phyloP scores from a whole-genome alignment of 768 basidiomycete species.

The Daedaleopsis nitida region DNA sequence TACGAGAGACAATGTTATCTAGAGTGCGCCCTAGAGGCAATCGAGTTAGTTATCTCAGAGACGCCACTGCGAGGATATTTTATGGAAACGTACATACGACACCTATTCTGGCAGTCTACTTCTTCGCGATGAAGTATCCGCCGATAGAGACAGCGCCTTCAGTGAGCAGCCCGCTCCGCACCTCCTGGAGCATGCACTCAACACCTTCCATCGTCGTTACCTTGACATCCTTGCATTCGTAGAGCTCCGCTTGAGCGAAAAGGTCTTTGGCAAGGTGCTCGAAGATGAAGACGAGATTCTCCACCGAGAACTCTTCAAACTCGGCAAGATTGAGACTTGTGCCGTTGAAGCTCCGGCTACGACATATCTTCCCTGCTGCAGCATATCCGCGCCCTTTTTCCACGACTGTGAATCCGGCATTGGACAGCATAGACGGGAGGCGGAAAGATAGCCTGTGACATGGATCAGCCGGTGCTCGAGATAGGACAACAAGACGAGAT shows the following conservation, averaged over 20 bases:
- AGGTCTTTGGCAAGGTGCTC: not conserved
- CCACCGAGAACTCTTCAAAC: not conserved
- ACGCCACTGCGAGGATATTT: too few relatives aligned
- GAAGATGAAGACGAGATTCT: conserved; percentile 1
- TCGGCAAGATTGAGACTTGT: not conserved
- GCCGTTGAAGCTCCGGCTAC: not conserved
- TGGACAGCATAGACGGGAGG: not conserved
- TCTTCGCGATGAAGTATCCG: not conserved
- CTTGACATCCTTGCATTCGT: not conserved
- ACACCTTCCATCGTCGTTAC: not conserved
- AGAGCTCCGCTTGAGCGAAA: conserved; percentile 1
- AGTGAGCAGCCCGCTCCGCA: not conserved
- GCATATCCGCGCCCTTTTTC: conserved; percentile 3
- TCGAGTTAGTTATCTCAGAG: too few relatives aligned
- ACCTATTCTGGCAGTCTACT: too few relatives aligned
- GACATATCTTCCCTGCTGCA: not conserved
- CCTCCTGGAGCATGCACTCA: not conserved
- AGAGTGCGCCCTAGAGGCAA: too few relatives aligned
- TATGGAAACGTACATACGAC: too few relatives aligned
- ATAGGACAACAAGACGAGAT: not conserved
- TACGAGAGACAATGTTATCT: too few relatives aligned
- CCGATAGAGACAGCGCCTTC: not conserved
- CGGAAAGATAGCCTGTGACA: conserved; percentile 7
- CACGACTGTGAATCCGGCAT: conserved; percentile 1
- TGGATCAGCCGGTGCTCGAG: not conserved